These are phyloP conservation scores for Sporisorium exsertum DNA, from an alignment of 1,284 basidiomycete genomes.

Conservation along the genomic window DNA sequence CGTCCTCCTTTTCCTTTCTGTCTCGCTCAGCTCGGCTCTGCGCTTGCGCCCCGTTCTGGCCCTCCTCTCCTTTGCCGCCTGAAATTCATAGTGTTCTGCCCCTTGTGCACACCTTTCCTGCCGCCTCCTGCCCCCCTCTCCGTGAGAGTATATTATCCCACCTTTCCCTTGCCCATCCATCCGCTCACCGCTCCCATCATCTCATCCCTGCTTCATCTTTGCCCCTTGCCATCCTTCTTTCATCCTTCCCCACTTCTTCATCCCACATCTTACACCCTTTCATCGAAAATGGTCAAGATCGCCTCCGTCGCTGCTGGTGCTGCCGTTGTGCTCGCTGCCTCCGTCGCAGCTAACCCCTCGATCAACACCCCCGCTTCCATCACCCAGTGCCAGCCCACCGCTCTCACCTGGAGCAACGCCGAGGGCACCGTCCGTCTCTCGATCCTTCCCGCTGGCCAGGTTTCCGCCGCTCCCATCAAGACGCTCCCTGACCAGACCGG, in stretches of 20 bases:
- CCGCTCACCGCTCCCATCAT: neutral
- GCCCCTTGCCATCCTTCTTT: neutral
- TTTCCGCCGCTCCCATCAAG: conserved; percentile 51
- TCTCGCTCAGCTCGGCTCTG: no score
- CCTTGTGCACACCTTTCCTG: neutral
- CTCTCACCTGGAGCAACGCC: conserved; percentile 42
- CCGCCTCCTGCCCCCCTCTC: neutral
- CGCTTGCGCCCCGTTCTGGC: neutral
- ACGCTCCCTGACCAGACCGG: conserved; percentile 54
- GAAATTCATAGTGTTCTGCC: neutral
- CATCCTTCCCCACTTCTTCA: conserved; percentile 3
- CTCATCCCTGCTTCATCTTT: conserved; percentile 3
- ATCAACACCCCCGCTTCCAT: conserved; percentile 50
- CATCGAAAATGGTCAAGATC: conserved; percentile 52
- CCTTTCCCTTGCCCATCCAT: conserved; percentile 14
- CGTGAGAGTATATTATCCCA: conserved; percentile 24
- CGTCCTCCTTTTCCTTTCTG: no score
- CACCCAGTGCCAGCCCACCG: conserved; percentile 45
- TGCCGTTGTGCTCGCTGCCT: conserved; percentile 49
- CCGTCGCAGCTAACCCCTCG: conserved; percentile 31
- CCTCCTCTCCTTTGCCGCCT: conserved; percentile 1
- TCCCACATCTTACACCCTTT: conserved; percentile 11
- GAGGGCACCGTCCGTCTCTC: conserved; percentile 40
- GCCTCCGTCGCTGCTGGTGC: conserved; percentile 44
- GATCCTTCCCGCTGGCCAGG: conserved; percentile 45